Base-by-base conservation (phyloP, 2,329 filamentous ascomycete genomes). In the Pseudocercospora pini-densiflorae region DNA sequence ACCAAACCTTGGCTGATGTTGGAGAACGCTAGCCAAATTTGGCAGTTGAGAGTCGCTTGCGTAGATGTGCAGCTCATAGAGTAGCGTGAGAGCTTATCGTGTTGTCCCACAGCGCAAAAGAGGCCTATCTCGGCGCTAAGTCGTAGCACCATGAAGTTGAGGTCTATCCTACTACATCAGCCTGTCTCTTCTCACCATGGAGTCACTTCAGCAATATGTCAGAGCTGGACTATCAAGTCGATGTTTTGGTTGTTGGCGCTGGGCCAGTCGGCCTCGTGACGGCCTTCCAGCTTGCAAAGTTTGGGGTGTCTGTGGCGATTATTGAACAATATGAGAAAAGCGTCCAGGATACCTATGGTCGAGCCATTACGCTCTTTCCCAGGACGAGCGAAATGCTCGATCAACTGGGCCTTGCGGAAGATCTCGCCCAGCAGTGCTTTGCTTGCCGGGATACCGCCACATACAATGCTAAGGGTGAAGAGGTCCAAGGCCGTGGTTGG, bases 301-400 rank as follows among this genome's bases (percentile, higher is more conserved):
- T 66, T 40, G 64, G 71, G 61, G 75, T 79, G 57, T 79, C 77
- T 62, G 77, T 85, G 45, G 80, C 80, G 47, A 83, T 85, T 47
- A 80, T 86, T 59, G 85, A 87, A 69, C 82, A 84, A 67, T 71
- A 85, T 59, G 72, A 77, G 33, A 86, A 85, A 70, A 80, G 81
- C 0, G 75, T 79, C 1, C 84, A 86, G 71, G 83, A 85, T 64
- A 74, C 80, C n/a, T 86, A 84, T 73, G 85, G 85, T 9, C 81
- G 85, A 7, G 85, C 85, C 9, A 86, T 86, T 65, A 85, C 85
- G 0, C 80, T 87, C 2, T 87, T 82, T 65, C 83, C 84, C 1
- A 78, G 85, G 0, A 83, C 81, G 3, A 79, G 77, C 57, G 85
- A 87, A 73, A 82, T 86, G 75, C 80, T 87, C 0, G 83, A 85